A percentile compares a stretch with the other conserved stretches of the same genome.
phyloP scores from a whole-genome alignment of 2,329 filamentous ascomycete genomes.

The Fusarium longipes region DNA sequence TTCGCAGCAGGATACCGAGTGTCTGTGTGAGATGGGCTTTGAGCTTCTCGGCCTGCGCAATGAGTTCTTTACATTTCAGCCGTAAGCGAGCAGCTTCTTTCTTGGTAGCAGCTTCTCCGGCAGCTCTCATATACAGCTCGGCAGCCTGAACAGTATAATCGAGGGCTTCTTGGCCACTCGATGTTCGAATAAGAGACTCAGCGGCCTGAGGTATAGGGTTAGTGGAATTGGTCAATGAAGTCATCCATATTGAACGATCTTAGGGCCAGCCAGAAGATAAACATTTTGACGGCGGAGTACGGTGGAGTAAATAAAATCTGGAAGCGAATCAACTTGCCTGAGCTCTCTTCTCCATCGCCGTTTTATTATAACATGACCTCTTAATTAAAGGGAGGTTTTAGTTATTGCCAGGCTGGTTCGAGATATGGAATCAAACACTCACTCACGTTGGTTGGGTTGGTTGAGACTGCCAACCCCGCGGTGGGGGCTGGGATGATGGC shows the following conservation, averaged over 20 bases:
- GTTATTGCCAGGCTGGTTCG: conserved; percentile 22
- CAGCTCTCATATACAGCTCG: conserved; percentile 84
- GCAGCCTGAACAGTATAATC: conserved; percentile 79
- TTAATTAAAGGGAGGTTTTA: neutral
- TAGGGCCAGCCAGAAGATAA: neutral
- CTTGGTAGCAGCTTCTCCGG: conserved; percentile 69
- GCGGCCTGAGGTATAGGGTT: conserved; percentile 48
- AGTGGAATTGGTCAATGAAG: conserved; percentile 3
- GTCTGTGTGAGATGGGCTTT: conserved; percentile 60
- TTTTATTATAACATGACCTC: conserved; percentile 43
- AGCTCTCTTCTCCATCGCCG: conserved; percentile 54
- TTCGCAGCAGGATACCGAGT: conserved; percentile 71
- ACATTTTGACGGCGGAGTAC: neutral
- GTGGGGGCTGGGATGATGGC: conserved; percentile 21
- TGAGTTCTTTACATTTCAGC: conserved; percentile 74
- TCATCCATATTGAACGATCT: neutral
- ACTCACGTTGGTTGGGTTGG: neutral
- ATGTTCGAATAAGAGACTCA: conserved; percentile 52
- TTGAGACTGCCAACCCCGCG: conserved; percentile 28
- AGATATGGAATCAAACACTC: conserved; percentile 13
- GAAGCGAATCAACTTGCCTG: conserved; percentile 44
- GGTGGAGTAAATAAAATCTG: neutral
- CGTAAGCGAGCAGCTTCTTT: conserved; percentile 74
- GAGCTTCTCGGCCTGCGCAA: conserved; percentile 79
- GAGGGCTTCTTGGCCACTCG: conserved; percentile 68